Base-by-base conservation (phyloP, 805 yeast genomes). In the Candida suzukii region DNA sequence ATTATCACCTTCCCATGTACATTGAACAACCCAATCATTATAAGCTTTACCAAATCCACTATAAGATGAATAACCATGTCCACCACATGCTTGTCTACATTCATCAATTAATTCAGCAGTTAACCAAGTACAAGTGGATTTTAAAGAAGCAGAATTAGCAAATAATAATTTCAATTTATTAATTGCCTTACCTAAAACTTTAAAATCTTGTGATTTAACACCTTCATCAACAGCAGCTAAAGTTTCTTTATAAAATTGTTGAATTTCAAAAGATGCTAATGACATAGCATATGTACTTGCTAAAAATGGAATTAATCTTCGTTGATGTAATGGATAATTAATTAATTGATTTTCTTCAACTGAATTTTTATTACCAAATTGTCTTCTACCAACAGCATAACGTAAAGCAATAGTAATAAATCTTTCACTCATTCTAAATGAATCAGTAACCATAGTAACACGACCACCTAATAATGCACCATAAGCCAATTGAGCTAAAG, bases 1-100 rank as follows among this genome's bases (percentile, higher is more conserved):
- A 68, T 90, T 90, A 63, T 90, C 97, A 63, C 97, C 97, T 68
- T 90, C 97, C 97, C 97, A 90, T 17, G 97, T 90, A 64, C 96
- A 88, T 67, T 90, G 96, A 32, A 90, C 96, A n/a, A 85, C 96
- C 87, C 95, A 91, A 61, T 90, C 97, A 47, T 75, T 74, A 68
- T 78, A 87, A 12, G 88, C 88, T 58, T 83, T 86, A 32, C 95
- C 96, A 58, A 90, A 85, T 2, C 90, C 95, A 49, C 87, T 78
- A 64, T 90, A 90, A n/a, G 88, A 78, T 20, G 95, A 87, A 66
- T 90, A 90, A 32, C 97, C 97, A 63, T 86, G 96, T 26, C 97
- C 97, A 60, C 97, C 96, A 64, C 96, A 88, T 2, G 95, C 73
- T 65, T 90, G 97, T 66, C 97, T 77, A 49, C 88, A 76, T 66